Percentiles rank a stretch among this genome's conserved stretches.
These are phyloP conservation scores for Trametes versicolor DNA, from an alignment of 1,284 basidiomycete genomes.

Conservation along the genomic window DNA sequence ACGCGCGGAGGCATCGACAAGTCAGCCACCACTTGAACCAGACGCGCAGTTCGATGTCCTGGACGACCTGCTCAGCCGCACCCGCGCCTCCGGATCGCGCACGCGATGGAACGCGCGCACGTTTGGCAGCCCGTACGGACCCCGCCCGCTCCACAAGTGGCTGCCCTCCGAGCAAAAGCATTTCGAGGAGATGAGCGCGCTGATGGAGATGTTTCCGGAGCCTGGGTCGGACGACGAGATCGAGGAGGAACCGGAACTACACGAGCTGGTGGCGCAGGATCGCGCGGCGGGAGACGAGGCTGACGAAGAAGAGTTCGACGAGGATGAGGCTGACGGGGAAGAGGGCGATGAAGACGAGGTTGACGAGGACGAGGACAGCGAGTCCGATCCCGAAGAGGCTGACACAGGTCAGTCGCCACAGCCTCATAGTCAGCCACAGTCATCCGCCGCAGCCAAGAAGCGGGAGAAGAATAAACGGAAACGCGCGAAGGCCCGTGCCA, in stretches of 20 bases:
- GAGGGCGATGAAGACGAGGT: conserved; percentile 4
- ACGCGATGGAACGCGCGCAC: conserved; percentile 31
- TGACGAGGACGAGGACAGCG: conserved; percentile 20
- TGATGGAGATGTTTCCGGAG: conserved; percentile 23
- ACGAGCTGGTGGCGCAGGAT: conserved; percentile 2
- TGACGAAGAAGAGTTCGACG: conserved; percentile 5
- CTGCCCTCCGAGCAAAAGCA: conserved; percentile 19
- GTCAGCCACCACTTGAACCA: neutral
- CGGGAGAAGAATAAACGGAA: conserved; percentile 32
- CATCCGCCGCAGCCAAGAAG: conserved; percentile 22
- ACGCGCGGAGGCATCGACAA: conserved; percentile 8
- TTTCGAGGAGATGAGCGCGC: conserved; percentile 20
- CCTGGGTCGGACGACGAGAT: conserved; percentile 20
- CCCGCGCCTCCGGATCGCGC: conserved; percentile 22
- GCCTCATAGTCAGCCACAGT: conserved; percentile 4
- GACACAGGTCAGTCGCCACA: conserved; percentile 6
- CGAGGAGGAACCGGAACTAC: conserved; percentile 16
- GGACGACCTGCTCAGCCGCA: conserved; percentile 21
- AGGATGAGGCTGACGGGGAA: conserved; percentile 13
- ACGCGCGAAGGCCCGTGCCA: conserved; percentile 29
- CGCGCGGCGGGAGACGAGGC: neutral
- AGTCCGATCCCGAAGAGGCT: conserved; percentile 20
- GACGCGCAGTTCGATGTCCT: conserved; percentile 14
- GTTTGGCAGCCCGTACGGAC: conserved; percentile 28
- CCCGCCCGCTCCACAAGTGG: conserved; percentile 28